These are phyloP conservation scores for Gnomoniopsis sp. DNA, from an alignment of 2,329 filamentous ascomycete genomes.

Conservation along the genomic window DNA sequence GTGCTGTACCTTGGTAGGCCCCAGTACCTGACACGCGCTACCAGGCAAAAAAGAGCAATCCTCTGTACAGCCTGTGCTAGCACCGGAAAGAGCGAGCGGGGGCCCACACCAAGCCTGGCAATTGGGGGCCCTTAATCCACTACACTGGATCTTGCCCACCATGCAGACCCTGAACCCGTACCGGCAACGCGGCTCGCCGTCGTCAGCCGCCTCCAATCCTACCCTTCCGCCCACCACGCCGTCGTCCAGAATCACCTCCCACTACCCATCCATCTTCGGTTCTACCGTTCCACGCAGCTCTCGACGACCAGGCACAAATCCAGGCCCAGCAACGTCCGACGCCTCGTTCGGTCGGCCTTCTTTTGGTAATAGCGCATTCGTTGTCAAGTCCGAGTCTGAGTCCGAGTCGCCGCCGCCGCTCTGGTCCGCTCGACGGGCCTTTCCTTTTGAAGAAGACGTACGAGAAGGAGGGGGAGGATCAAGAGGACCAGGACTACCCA, in stretches of 20 bases:
- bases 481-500: conserved; percentile 3
- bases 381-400: background rate
- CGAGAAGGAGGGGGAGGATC: background rate
- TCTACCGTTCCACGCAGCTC: conserved; percentile 14
- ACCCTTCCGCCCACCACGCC: conserved; percentile 13
- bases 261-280: conserved; percentile 16
- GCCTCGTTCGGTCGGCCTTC: conserved; percentile 6
- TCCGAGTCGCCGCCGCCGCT: background rate
- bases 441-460: background rate
- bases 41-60: too few relatives aligned
- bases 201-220: conserved; percentile 13
- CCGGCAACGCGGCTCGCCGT: too few relatives aligned
- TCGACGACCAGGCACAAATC: conserved; percentile 33
- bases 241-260: conserved; percentile 15
- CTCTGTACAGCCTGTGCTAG: too few relatives aligned
- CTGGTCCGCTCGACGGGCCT: background rate
- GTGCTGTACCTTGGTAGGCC: too few relatives aligned
- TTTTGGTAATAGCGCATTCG: background rate
- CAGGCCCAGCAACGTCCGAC: conserved; percentile 21
- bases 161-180: too few relatives aligned
- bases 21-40: too few relatives aligned
- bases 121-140: too few relatives aligned
- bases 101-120: too few relatives aligned
- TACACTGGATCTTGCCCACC: too few relatives aligned
- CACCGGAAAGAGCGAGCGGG: too few relatives aligned